These are phyloP conservation scores for Coniosporium tulheliwenetii DNA, from an alignment of 2,329 filamentous ascomycete species.

Conservation along the genomic window DNA sequence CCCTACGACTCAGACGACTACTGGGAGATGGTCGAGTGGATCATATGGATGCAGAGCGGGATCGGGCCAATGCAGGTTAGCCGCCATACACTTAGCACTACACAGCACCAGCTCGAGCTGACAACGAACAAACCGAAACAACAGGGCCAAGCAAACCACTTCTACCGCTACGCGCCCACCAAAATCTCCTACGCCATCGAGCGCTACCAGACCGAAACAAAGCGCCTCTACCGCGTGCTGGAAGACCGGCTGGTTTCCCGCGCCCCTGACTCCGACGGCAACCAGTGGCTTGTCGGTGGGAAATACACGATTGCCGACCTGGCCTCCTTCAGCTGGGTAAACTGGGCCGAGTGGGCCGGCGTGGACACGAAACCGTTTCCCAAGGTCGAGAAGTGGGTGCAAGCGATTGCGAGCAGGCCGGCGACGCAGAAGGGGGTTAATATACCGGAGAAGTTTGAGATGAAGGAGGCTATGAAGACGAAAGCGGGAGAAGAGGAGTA, in stretches of 20 bases:
- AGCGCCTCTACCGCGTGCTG: slow-evolving; percentile 29
- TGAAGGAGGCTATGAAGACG: slow-evolving; percentile 20
- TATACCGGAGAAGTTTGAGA: slow-evolving; percentile 20
- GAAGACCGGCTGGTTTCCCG: slow-evolving; percentile 19
- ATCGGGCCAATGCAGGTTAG: slow-evolving; percentile 22
- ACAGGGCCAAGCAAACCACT: slow-evolving; percentile 31
- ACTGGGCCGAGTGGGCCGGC: slow-evolving; percentile 23
- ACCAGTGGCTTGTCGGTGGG: slow-evolving; percentile 25
- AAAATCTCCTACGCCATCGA: slow-evolving; percentile 30
- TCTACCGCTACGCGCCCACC: slow-evolving; percentile 25
- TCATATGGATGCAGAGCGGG: slow-evolving; percentile 29
- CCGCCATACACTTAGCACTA: too few species aligned
- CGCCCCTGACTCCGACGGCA: slow-evolving; percentile 4
- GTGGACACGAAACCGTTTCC: slow-evolving; percentile 14
- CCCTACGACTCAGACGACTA: slow-evolving; percentile 25
- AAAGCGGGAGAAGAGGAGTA: slow-evolving; percentile 21
- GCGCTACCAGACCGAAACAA: slow-evolving; percentile 32
- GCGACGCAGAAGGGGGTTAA: slow-evolving; percentile 17
- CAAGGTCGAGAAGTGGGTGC: slow-evolving; percentile 15
- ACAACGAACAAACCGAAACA: too few species aligned
- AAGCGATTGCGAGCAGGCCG: slow-evolving; percentile 14
- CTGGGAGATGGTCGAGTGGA: slow-evolving; percentile 28
- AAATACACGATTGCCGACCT: slow-evolving; percentile 34
- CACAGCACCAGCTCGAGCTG: too few species aligned
- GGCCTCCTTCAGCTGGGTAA: slow-evolving; percentile 29